Percentiles rank a stretch among this genome's conserved stretches.
phyloP scores from a whole-genome alignment of 345 rosid species.

The Pelargonium nanum region DNA sequence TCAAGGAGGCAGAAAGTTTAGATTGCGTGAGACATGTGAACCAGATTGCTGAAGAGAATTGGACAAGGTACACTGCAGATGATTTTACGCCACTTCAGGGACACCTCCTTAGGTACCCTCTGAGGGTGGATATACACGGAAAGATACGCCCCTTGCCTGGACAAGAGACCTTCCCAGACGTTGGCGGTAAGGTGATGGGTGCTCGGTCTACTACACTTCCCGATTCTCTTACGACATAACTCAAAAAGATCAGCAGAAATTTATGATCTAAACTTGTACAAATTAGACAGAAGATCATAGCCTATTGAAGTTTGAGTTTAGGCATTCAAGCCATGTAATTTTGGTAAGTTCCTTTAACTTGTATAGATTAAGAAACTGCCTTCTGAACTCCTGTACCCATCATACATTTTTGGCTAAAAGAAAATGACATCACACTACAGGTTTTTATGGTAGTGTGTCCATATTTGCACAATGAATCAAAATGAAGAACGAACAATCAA shows the following conservation, averaged over 20 bases:
- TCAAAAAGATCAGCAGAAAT: no score
- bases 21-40: slow-evolving; percentile 58
- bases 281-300: no score
- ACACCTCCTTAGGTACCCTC: slow-evolving; percentile 63
- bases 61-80: slow-evolving; percentile 43
- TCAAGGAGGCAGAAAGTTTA: slow-evolving; percentile 41
- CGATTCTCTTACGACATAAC: slow-evolving; percentile 56
- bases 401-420: no score
- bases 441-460: no score
- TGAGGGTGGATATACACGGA: slow-evolving; percentile 39
- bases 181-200: slow-evolving; percentile 75
- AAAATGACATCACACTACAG: no score
- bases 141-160: slow-evolving; percentile 47
- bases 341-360: no score
- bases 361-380: no score
- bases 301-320: no score
- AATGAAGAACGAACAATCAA: no score
- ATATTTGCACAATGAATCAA: no score
- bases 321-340: no score
- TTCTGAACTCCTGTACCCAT: no score
- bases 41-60: slow-evolving; percentile 56
- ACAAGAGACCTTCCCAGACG: slow-evolving; percentile 65
- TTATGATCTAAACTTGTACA: background rate
- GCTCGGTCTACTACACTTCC: slow-evolving; percentile 49
- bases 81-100: slow-evolving; percentile 46